Percentiles rank a stretch among this genome's conserved stretches.
phyloP scores from a whole-genome alignment of 257 asterid species.

The Cinchona pubescens region DNA sequence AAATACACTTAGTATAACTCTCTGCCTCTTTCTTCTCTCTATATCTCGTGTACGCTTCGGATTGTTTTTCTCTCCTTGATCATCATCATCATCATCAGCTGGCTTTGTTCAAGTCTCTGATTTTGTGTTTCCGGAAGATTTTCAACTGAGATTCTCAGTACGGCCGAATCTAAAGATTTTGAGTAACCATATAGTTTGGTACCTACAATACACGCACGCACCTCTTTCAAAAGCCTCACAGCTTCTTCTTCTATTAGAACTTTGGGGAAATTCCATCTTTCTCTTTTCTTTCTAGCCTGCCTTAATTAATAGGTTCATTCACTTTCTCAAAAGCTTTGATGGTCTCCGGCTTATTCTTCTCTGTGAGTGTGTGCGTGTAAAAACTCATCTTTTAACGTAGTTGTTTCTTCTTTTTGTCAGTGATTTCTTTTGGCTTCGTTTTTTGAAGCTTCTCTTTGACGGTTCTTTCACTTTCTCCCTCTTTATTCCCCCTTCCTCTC shows the following conservation, averaged over 20 bases:
- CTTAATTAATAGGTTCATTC: neutral
- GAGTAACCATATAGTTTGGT: slow-evolving; percentile 1
- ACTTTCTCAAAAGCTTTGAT: slow-evolving; percentile 12
- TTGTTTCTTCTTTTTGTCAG: slow-evolving; percentile 44
- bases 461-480: slow-evolving; percentile 19
- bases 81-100: neutral
- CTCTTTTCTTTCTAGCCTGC: neutral
- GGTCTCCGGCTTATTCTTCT: neutral
- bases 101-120: neutral
- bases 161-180: slow-evolving; percentile 4
- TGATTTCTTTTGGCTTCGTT: slow-evolving; percentile 19
- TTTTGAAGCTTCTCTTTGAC: slow-evolving; percentile 35
- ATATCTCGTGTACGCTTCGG: neutral
- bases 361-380: slow-evolving; percentile 4
- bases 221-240: neutral
- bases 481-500: slow-evolving; percentile 14
- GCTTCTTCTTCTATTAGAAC: no score
- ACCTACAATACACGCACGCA: neutral
- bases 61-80: neutral
- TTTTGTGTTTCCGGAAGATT: neutral
- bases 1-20: no score
- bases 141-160: neutral
- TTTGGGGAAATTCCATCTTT: neutral
- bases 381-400: slow-evolving; percentile 42
- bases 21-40: slow-evolving; percentile 20